Conservation (phyloP, 2,329 filamentous ascomycete genomes). For the Arthrinium phaeospermum region DNA sequence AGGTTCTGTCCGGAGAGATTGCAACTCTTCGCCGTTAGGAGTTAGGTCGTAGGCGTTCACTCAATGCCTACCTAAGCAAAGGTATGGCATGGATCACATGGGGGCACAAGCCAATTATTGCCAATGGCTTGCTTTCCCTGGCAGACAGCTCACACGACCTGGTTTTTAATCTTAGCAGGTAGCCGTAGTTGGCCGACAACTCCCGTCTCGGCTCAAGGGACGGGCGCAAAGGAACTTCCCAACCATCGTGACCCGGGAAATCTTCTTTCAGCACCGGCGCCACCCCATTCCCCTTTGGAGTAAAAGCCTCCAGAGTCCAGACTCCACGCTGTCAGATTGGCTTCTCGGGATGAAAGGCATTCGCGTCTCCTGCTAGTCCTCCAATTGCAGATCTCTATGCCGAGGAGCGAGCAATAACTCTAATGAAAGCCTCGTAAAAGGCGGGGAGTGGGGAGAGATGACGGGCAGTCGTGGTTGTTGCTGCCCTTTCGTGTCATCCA, state of each 20-base stretch:
- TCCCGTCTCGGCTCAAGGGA: conserved; percentile 36
- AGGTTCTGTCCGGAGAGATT: background rate
- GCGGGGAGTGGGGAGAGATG: conserved; percentile 16
- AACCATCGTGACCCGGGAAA: conserved; percentile 39
- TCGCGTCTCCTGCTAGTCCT: background rate
- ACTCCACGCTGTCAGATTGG: conserved; percentile 8
- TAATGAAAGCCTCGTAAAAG: conserved; percentile 16
- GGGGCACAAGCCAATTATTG: conserved; percentile 12
- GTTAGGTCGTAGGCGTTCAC: background rate
- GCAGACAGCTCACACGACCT: conserved; percentile 11
- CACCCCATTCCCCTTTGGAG: background rate
- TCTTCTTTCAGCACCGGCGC: conserved; percentile 34
- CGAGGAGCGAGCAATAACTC: conserved; percentile 11
- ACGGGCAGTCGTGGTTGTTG: background rate
- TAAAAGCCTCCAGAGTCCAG: conserved; percentile 1
- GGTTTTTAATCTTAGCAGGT: conserved; percentile 16
- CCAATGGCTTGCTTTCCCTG: conserved; percentile 5
- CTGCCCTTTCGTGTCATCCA: background rate
- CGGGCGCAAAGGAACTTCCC: conserved; percentile 13
- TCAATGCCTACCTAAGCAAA: background rate
- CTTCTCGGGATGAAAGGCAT: background rate
- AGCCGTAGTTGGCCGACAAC: conserved; percentile 36
- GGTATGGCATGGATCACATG: background rate
- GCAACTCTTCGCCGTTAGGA: background rate
- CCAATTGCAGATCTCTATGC: conserved; percentile 6